Conservation (phyloP, 163 green algal genomes). For the Volvox carteri region DNA sequence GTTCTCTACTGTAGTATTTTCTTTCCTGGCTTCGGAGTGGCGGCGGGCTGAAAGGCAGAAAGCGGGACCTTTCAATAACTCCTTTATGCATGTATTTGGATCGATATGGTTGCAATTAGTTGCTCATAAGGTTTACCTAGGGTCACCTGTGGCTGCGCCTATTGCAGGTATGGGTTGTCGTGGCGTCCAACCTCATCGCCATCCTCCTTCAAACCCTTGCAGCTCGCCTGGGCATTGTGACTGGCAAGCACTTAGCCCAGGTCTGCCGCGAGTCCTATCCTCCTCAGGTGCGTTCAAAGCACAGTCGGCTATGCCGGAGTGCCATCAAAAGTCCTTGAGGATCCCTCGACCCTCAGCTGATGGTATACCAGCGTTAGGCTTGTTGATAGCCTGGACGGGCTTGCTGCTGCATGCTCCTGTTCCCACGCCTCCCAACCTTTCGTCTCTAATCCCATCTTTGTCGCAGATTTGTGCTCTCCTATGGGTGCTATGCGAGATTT, state of each 20-base stretch:
- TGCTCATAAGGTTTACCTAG: no score
- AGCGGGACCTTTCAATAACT: no score
- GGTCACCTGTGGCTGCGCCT: no score
- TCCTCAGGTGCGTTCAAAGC: conserved; percentile 18
- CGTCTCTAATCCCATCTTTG: not conserved
- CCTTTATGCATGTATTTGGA: no score
- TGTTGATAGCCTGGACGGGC: no score
- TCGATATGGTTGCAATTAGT: no score
- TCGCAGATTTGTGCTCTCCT: conserved; percentile 67
- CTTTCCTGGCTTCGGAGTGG: no score
- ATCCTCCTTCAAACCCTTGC: conserved; percentile 83
- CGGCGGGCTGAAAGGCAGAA: not conserved
- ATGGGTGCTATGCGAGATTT: conserved; percentile 79
- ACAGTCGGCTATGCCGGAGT: no score
- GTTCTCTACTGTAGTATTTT: no score
- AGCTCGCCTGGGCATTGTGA: conserved; percentile 79
- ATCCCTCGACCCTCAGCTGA: not conserved
- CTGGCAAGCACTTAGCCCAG: conserved; percentile 80
- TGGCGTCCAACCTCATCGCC: conserved; percentile 81
- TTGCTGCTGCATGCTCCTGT: no score
- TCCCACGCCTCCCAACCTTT: not conserved
- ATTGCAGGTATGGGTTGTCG: conserved; percentile 79
- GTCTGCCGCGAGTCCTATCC: conserved; percentile 78
- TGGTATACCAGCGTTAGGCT: no score
- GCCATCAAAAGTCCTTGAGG: not conserved